A percentile compares a stretch with the other conserved stretches of the same genome.
phyloP scores from a whole-genome alignment of 176 grass and related monocot genomes.

The Aegilops tauschii region DNA sequence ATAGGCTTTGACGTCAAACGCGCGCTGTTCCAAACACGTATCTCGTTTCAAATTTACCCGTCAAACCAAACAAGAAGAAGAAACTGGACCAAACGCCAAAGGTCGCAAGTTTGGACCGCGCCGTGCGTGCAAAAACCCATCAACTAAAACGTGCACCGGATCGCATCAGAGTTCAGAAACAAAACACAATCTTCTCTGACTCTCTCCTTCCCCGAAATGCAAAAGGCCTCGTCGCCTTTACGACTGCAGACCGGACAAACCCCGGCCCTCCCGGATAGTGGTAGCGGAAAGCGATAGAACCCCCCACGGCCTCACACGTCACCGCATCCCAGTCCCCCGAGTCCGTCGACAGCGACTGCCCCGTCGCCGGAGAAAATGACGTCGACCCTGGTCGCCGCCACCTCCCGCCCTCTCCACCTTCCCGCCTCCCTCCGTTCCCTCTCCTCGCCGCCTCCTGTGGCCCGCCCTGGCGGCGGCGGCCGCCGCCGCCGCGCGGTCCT shows the following conservation, averaged over 20 bases:
- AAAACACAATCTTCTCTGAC: not conserved
- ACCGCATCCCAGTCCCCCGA: not conserved
- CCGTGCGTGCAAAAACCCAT: not conserved
- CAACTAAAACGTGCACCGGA: not conserved
- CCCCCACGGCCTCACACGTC: not conserved
- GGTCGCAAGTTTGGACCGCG: not conserved
- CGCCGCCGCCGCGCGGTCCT: slow-evolving; percentile 15
- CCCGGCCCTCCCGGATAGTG: not conserved
- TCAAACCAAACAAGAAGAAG: not conserved
- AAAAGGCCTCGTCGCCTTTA: not conserved
- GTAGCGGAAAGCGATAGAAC: slow-evolving; percentile 12
- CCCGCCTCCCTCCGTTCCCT: not conserved
- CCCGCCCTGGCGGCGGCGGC: not conserved
- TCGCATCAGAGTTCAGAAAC: not conserved
- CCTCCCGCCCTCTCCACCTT: not conserved
- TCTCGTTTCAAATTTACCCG: not conserved
- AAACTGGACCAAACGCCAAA: not conserved
- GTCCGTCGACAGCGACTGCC: slow-evolving; percentile 16
- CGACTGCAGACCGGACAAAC: not conserved
- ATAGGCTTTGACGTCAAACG: not conserved
- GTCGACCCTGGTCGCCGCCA: slow-evolving; percentile 15
- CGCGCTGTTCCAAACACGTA: not conserved
- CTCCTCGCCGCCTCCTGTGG: not conserved
- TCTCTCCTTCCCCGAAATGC: not conserved
- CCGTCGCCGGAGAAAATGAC: slow-evolving; percentile 29